Conservation (phyloP, 2,329 filamentous ascomycete species). For the Xenoacremonium recifei region DNA sequence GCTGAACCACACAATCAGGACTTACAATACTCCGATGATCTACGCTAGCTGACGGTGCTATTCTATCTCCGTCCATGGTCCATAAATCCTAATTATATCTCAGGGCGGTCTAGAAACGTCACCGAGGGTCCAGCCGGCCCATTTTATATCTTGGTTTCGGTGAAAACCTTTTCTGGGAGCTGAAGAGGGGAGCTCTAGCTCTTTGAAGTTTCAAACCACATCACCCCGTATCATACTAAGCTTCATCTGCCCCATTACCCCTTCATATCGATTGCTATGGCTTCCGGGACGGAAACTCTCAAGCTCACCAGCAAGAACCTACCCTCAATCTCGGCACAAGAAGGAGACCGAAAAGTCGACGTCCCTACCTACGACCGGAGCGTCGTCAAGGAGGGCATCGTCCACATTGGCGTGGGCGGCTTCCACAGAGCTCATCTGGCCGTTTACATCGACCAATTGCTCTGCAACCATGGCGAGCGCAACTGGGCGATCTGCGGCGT, state of each 20-base stretch:
- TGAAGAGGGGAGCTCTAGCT: no score
- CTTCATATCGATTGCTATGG: conserved; percentile 10
- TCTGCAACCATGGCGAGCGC: conserved; percentile 42
- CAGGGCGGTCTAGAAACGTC: no score
- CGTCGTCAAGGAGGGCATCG: conserved; percentile 51
- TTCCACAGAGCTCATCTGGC: conserved; percentile 55
- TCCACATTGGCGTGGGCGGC: conserved; percentile 53
- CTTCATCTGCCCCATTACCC: not conserved
- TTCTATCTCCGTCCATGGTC: no score
- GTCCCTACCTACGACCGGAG: conserved; percentile 43
- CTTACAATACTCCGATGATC: no score
- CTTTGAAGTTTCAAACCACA: no score
- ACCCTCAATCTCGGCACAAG: conserved; percentile 18
- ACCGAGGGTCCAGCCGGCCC: no score
- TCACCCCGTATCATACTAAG: no score
- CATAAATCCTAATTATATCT: no score
- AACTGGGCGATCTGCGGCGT: conserved; percentile 53
- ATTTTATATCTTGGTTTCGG: no score
- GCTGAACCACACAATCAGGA: no score
- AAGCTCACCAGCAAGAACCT: conserved; percentile 28
- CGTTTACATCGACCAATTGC: conserved; percentile 49
- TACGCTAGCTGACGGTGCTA: no score
- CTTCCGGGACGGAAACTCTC: conserved; percentile 15
- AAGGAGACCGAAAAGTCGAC: conserved; percentile 18
- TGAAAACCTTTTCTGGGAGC: no score